A percentile compares a stretch with the other conserved stretches of the same genome.
These are phyloP conservation scores for Yamadazyma diospyri DNA, from an alignment of 1,139 yeast species.

Conservation along the genomic window DNA sequence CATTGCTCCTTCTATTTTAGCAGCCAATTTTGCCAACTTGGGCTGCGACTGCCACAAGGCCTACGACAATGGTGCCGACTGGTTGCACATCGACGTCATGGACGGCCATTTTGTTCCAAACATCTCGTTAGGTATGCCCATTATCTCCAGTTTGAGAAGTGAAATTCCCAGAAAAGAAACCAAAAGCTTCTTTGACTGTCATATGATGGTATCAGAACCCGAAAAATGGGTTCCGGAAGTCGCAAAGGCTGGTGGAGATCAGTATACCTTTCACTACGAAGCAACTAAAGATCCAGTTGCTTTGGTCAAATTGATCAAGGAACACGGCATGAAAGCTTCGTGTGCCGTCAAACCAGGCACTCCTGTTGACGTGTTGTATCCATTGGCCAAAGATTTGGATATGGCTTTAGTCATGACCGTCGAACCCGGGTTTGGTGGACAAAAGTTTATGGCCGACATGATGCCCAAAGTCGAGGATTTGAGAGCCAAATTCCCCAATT, in stretches of 20 bases:
- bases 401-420: constrained; percentile 97
- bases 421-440: constrained; percentile 99
- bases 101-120: constrained; percentile 99
- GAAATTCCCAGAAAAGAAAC: constrained; percentile 58
- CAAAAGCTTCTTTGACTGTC: constrained; percentile 88
- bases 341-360: constrained; percentile 96
- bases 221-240: constrained; percentile 93
- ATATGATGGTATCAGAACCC: constrained; percentile 97
- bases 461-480: constrained; percentile 88
- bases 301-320: constrained; percentile 71
- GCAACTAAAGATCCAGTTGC: constrained; percentile 78
- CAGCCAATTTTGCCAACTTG: constrained; percentile 88
- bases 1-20: constrained; percentile 93
- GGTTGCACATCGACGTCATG: constrained; percentile 98
- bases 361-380: constrained; percentile 77
- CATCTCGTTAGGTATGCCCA: constrained; percentile 89
- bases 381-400: constrained; percentile 74
- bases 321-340: constrained; percentile 87
- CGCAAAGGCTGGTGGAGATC: constrained; percentile 94
- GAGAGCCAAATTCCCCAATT: constrained; percentile 68
- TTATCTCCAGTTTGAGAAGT: constrained; percentile 74
- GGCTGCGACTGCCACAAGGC: constrained; percentile 85
- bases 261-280: constrained; percentile 94
- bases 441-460: constrained; percentile 91
- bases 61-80: constrained; percentile 75